Evolutionary conservation across 495 filamentous ascomycete species (phyloP).

Genomic region (Aspergillus nanangensis): DNA sequence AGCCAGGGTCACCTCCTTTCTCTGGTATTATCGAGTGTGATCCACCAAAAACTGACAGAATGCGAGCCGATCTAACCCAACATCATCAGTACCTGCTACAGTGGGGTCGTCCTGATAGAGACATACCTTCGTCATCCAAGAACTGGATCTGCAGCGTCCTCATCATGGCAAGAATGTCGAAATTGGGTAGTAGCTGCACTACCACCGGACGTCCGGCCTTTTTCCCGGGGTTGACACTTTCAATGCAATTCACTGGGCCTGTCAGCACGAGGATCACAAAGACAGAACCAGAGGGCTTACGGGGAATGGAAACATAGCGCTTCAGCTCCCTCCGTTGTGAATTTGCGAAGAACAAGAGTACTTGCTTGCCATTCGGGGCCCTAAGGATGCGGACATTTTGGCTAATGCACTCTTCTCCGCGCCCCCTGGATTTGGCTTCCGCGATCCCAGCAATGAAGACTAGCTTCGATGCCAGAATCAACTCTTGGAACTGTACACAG

Average conservation of each 20-base stretch:
- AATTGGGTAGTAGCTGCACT: conserved; percentile 38
- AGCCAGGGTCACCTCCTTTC: background rate
- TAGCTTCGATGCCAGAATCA: conserved; percentile 36
- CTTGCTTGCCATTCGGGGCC: conserved; percentile 29
- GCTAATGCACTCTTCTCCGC: conserved; percentile 46
- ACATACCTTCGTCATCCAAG: conserved; percentile 37
- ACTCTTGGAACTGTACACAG: conserved; percentile 41
- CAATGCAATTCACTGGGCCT: conserved; percentile 40
- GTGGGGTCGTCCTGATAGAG: background rate
- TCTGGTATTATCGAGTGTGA: conserved; percentile 1
- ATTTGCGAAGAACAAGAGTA: conserved; percentile 43
- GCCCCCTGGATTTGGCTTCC: conserved; percentile 43
- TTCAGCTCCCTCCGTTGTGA: conserved; percentile 38
- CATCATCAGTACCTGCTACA: background rate
- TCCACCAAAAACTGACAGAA: conserved; percentile 13
- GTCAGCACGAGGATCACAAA: no score
- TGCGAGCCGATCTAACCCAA: conserved; percentile 24
- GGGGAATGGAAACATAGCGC: conserved; percentile 40
- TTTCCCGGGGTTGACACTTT: conserved; percentile 33
- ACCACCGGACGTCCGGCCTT: conserved; percentile 37
- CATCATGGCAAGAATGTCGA: conserved; percentile 40
- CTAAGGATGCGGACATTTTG: conserved; percentile 44
- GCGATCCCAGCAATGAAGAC: conserved; percentile 42
- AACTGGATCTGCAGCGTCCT: conserved; percentile 37
- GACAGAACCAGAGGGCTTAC: conserved; percentile 20